Evolutionary conservation across 805 yeast species (phyloP).

Genomic region (Pichia eremophila): DNA sequence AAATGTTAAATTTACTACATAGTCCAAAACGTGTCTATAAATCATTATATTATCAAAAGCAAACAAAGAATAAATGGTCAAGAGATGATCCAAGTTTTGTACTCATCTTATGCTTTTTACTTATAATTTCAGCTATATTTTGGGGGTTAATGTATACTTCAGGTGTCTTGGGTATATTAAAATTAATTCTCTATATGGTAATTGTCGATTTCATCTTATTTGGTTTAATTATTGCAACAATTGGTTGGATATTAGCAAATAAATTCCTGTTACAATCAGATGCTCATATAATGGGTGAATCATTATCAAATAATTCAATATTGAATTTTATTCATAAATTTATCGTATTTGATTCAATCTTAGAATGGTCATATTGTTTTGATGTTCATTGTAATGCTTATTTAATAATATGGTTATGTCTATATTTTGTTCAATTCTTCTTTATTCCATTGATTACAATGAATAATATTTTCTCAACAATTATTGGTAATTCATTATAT

Average conservation of each 20-base stretch:
- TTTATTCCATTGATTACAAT: constrained; percentile 61
- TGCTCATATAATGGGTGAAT: background rate
- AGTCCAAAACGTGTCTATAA: constrained; percentile 78
- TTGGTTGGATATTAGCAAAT: constrained; percentile 66
- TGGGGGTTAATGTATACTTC: constrained; percentile 86
- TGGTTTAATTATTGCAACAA: constrained; percentile 62
- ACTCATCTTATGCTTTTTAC: constrained; percentile 55
- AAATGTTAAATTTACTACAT: constrained; percentile 61
- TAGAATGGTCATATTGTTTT: constrained; percentile 93
- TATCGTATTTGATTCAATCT: constrained; percentile 28
- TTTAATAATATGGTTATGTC: constrained; percentile 63
- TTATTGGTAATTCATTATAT: constrained; percentile 74
- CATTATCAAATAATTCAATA: constrained; percentile 1
- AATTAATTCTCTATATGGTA: constrained; percentile 74
- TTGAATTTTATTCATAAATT: constrained; percentile 20
- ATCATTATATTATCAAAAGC: constrained; percentile 72
- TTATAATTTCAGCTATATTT: constrained; percentile 68
- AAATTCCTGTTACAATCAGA: constrained; percentile 35
- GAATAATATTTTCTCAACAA: constrained; percentile 54
- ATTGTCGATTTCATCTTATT: constrained; percentile 67
- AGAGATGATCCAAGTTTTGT: constrained; percentile 90
- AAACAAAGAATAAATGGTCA: constrained; percentile 71
- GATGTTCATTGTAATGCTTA: constrained; percentile 93
- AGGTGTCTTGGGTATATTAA: constrained; percentile 47
- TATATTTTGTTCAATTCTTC: constrained; percentile 67